These are phyloP conservation scores for Epichloe festucae DNA, from an alignment of 2,329 filamentous ascomycete genomes.

Conservation along the genomic window DNA sequence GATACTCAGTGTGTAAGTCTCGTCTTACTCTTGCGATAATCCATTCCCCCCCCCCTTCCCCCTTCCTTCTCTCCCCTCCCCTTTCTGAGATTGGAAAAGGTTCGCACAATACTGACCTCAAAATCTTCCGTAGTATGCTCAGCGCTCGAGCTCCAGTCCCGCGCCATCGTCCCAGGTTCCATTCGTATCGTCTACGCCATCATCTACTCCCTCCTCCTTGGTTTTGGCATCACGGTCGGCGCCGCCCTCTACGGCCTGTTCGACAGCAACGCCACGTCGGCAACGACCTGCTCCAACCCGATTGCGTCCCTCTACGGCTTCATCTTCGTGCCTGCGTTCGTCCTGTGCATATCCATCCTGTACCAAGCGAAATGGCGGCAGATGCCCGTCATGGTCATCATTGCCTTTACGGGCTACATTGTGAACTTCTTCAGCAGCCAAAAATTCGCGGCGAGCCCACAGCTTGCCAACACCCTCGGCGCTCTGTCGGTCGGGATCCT, in stretches of 20 bases:
- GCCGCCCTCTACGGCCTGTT: slow-evolving; percentile 50
- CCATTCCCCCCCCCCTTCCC: too few relatives aligned
- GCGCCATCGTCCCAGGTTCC: slow-evolving; percentile 55
- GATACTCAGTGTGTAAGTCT: slow-evolving; percentile 43
- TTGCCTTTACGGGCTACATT: slow-evolving; percentile 60
- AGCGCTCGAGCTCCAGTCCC: slow-evolving; percentile 53
- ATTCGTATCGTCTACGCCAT: slow-evolving; percentile 65
- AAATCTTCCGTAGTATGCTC: slow-evolving; percentile 21
- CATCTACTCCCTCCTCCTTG: slow-evolving; percentile 60
- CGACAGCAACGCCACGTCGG: slow-evolving; percentile 37
- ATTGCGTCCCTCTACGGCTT: slow-evolving; percentile 40
- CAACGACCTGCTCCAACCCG: slow-evolving; percentile 27
- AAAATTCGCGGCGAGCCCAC: slow-evolving; percentile 55
- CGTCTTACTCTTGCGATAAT: not conserved
- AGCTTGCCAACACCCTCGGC: slow-evolving; percentile 65
- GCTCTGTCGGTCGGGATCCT: slow-evolving; percentile 64
- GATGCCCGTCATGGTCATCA: slow-evolving; percentile 62
- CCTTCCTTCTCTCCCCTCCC: not conserved
- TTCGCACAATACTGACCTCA: not conserved
- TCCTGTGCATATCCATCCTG: slow-evolving; percentile 59
- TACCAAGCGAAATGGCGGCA: slow-evolving; percentile 77
- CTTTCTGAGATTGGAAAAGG: not conserved
- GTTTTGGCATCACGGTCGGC: slow-evolving; percentile 59
- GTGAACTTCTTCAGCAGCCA: slow-evolving; percentile 61
- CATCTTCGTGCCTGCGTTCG: slow-evolving; percentile 61